Conservation (phyloP, 441 rosid genomes). For the Geranium incanum region DNA sequence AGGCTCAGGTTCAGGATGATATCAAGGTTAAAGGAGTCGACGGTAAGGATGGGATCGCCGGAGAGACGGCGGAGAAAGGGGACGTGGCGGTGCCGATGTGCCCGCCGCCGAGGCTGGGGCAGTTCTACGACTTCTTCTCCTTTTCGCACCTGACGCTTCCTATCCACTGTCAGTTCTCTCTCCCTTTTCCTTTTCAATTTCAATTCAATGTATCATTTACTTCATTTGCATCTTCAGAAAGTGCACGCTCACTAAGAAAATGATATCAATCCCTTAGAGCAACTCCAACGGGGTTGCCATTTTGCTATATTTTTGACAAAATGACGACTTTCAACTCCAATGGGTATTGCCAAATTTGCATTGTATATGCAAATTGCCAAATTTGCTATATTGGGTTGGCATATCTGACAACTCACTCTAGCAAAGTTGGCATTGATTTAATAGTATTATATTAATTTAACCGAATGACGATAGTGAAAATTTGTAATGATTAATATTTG, state of each 20-base stretch:
- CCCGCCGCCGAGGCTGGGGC: slow-evolving; percentile 66
- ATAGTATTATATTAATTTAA: no score
- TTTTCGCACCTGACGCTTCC: slow-evolving; percentile 62
- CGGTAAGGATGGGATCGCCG: slow-evolving; percentile 12
- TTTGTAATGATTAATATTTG: no score
- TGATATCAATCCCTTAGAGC: not conserved
- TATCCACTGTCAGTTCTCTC: slow-evolving; percentile 43
- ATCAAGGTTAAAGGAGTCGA: slow-evolving; percentile 18
- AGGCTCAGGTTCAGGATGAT: slow-evolving; percentile 17
- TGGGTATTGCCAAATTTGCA: no score
- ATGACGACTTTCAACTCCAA: no score
- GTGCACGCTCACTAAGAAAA: not conserved
- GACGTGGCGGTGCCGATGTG: slow-evolving; percentile 43
- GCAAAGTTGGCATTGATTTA: no score
- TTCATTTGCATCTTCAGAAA: not conserved
- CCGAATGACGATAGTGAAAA: no score
- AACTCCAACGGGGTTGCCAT: no score
- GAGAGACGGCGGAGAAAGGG: slow-evolving; percentile 31
- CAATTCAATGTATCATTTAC: no score
- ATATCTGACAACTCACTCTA: no score
- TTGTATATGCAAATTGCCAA: no score
- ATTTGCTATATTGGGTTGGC: no score
- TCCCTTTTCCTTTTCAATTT: not conserved
- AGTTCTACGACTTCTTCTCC: slow-evolving; percentile 67
- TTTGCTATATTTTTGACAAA: no score